These are phyloP conservation scores for Diaporthe vexans DNA, from an alignment of 2,329 filamentous ascomycete species.

Conservation along the genomic window DNA sequence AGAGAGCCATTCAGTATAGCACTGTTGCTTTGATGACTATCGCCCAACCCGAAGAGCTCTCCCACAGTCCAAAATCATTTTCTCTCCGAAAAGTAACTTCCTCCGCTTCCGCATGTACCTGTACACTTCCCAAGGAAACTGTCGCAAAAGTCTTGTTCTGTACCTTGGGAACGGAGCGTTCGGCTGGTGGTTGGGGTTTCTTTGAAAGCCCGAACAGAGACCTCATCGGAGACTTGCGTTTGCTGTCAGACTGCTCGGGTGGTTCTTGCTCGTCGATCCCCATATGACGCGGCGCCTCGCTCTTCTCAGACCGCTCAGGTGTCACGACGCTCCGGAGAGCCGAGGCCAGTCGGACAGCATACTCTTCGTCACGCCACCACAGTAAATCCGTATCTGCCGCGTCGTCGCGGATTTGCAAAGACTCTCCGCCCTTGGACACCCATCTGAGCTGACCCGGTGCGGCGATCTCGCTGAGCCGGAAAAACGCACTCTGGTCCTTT, in stretches of 20 bases:
- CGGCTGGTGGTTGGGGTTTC: conserved; percentile 49
- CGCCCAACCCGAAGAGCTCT: conserved; percentile 64
- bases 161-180: conserved; percentile 49
- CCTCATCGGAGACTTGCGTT: conserved; percentile 4
- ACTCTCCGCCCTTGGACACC: conserved; percentile 7
- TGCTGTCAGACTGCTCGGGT: neutral
- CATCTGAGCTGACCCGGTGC: neutral
- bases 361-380: conserved; percentile 36
- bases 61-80: conserved; percentile 66
- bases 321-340: neutral
- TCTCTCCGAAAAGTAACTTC: conserved; percentile 65
- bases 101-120: conserved; percentile 59
- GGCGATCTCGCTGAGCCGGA: neutral
- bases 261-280: neutral
- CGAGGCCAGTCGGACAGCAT: conserved; percentile 18
- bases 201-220: conserved; percentile 18
- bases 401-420: conserved; percentile 14
- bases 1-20: neutral
- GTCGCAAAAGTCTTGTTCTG: conserved; percentile 45
- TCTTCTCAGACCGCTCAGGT: neutral
- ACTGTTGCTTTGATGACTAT: conserved; percentile 58
- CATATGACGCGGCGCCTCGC: neutral
- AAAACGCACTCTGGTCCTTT: neutral
- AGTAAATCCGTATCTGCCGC: neutral
- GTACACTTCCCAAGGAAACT: conserved; percentile 51